Conservation (phyloP, 192 early-diverging fungal species). For the Funneliformis geosporum region DNA sequence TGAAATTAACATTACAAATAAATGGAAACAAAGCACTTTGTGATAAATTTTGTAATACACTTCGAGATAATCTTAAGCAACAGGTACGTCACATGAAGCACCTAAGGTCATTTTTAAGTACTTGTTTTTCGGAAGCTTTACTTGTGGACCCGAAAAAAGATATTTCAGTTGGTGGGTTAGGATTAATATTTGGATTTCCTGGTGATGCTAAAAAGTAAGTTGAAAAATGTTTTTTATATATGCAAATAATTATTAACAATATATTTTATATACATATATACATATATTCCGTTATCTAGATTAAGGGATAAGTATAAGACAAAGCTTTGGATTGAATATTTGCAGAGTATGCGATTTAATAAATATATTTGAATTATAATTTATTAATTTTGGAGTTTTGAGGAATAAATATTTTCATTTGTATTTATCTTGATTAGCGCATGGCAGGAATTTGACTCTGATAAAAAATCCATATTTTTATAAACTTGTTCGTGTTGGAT, state of each 20-base stretch:
- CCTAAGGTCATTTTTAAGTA: conserved; percentile 74
- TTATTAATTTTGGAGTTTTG: neutral
- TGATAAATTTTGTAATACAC: conserved; percentile 80
- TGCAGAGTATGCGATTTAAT: conserved; percentile 52
- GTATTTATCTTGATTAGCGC: conserved; percentile 28
- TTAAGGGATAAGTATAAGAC: conserved; percentile 68
- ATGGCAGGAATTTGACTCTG: conserved; percentile 88
- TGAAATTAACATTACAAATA: conserved; percentile 83
- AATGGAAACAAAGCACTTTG: conserved; percentile 61
- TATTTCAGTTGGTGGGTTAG: conserved; percentile 59
- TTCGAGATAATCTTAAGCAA: conserved; percentile 70
- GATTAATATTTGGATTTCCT: conserved; percentile 71
- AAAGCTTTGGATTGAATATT: conserved; percentile 75
- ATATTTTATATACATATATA: neutral
- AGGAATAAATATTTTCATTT: neutral
- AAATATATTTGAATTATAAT: neutral
- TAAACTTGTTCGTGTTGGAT: conserved; percentile 86
- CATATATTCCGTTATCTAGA: neutral
- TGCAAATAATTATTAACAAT: neutral
- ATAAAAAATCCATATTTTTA: conserved; percentile 80
- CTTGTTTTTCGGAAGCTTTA: conserved; percentile 82
- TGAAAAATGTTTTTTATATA: neutral
- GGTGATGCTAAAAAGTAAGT: conserved; percentile 69
- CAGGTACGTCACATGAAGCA: conserved; percentile 78
- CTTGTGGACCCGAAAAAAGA: conserved; percentile 55